Percentiles rank a stretch among this genome's conserved stretches.
Conservation (phyloP, 257 asterid species). For the Solanum acaule region DNA sequence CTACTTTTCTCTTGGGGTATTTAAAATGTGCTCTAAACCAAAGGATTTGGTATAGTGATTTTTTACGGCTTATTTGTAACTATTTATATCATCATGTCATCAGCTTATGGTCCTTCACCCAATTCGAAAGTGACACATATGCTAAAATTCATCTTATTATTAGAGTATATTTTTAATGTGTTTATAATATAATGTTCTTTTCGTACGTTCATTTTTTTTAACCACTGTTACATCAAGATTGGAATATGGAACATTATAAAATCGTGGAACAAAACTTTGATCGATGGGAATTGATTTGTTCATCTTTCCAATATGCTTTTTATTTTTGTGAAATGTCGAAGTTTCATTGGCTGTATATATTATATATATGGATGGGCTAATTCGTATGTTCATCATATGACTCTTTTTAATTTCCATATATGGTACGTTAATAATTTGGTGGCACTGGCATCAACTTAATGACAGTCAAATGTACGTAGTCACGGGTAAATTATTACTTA, state of each 20-base stretch:
- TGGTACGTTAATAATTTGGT: background rate
- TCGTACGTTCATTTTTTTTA: background rate
- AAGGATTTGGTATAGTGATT: slow-evolving; percentile 20
- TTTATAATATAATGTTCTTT: background rate
- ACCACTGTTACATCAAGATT: slow-evolving; percentile 22
- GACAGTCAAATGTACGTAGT: background rate
- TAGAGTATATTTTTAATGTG: background rate
- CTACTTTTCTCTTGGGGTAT: slow-evolving; percentile 21
- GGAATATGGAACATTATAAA: slow-evolving; percentile 20
- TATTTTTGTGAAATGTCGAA: slow-evolving; percentile 27
- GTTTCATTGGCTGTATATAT: slow-evolving; percentile 14
- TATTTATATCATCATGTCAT: background rate
- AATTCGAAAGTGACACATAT: slow-evolving; percentile 12
- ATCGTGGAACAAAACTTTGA: slow-evolving; percentile 21
- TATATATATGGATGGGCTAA: background rate
- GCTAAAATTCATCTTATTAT: background rate
- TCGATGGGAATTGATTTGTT: slow-evolving; percentile 2
- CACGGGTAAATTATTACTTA: background rate
- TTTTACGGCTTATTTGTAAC: slow-evolving; percentile 9
- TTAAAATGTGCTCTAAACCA: slow-evolving; percentile 31
- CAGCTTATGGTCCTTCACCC: slow-evolving; percentile 6
- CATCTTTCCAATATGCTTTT: background rate
- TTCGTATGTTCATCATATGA: background rate
- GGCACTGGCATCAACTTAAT: background rate
- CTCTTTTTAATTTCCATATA: background rate